These are phyloP conservation scores for Guadua angustifolia DNA, from an alignment of 176 grass and related monocot genomes.

Conservation along the genomic window DNA sequence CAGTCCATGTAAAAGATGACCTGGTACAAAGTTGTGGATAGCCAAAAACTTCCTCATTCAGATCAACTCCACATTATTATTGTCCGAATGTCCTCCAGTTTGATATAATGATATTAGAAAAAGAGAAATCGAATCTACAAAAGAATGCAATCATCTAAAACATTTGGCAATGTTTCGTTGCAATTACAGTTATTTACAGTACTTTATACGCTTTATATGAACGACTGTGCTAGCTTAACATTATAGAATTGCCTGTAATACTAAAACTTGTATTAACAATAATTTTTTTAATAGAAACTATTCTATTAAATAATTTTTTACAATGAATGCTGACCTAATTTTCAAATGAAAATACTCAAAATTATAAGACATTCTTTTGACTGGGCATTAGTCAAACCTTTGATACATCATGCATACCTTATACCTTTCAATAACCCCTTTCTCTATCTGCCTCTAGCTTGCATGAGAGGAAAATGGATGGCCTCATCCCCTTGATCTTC, in stretches of 20 bases:
- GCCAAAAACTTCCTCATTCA: background rate
- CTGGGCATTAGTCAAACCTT: background rate
- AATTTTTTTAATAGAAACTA: background rate
- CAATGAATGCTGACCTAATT: background rate
- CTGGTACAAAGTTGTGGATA: background rate
- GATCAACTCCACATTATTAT: background rate
- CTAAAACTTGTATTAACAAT: background rate
- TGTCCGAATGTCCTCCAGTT: background rate
- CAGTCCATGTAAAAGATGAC: background rate
- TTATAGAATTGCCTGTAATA: background rate
- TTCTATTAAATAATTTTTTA: background rate
- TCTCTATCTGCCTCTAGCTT: background rate
- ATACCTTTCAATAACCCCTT: background rate
- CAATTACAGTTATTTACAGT: background rate
- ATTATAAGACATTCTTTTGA: background rate
- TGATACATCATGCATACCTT: conserved; percentile 10
- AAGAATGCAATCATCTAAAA: conserved; percentile 13
- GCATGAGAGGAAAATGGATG: conserved; percentile 52
- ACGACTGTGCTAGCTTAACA: conserved; percentile 19
- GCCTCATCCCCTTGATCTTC: conserved; percentile 53
- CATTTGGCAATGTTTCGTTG: background rate
- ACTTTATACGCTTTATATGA: background rate
- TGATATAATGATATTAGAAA: background rate
- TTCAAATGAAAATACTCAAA: background rate
- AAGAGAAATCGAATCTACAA: background rate